Evolutionary conservation across 495 filamentous ascomycete genomes (phyloP), one percentile per base, ranked within the genome.

Genomic region (Penicillium crystallinum): DNA sequence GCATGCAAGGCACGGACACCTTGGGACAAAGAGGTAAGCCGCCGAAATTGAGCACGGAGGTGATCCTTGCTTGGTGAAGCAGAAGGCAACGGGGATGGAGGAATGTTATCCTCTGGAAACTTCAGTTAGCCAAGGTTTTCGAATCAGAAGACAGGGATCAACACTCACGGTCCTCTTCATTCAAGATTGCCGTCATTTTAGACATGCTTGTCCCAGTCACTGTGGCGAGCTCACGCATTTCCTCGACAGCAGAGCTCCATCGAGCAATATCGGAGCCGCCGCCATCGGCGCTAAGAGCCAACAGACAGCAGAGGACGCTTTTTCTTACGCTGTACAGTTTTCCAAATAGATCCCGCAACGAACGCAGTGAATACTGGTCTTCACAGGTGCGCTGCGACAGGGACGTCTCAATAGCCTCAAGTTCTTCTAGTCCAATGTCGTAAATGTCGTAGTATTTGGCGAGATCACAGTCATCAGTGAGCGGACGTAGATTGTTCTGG

Each of bases 401-500:
- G 3, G 81, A 81, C 19, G 78, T 65, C 49, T 82, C 74, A 4
- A 85, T 82, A 48, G 88, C 86, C 41, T 78, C 75, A 12, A 91
- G 77, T 58, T 97, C 91, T 29, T 82, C 81, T 40, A 85, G 77
- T 47, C 81, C 89, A 52, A 97, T 85, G 59, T 97, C 91, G 58
- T 96, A 96, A 31, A 96, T 86, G 59, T 96, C 91, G 53, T 88
- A 84, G 64, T 91, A 96, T 70, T 89, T 93, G 42, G 91, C 91
- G 12, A 96, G 73, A 59, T 96, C 87, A 40, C 83, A 74, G 55
- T 86, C 79, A 62, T 91, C 83, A 1, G 89, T 81, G 30, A 95
- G 80, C 6, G 80, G 81, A 61, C 84, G 84, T 25, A 97, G 69
- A 7, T 73, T 75, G 29, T 76, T 73, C 49, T 82, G 86, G 8